Evolutionary conservation across 345 rosid species (phyloP).

Genomic region (Gossypium stocksii): DNA sequence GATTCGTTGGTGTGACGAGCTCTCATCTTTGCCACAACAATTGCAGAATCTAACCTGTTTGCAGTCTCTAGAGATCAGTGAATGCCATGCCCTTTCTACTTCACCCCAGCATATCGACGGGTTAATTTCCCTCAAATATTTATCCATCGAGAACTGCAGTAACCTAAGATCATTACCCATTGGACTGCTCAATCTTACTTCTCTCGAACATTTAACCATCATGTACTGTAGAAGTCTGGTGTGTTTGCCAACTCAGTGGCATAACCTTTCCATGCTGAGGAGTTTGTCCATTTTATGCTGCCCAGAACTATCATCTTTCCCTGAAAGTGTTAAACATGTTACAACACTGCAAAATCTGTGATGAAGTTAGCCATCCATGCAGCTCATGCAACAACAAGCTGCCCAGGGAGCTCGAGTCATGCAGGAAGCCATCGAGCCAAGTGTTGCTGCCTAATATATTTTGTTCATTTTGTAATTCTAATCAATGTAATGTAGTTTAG

Average conservation of each 20-base stretch:
- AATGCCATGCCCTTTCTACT: conserved; percentile 13
- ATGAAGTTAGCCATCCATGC: too few relatives aligned
- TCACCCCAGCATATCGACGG: conserved; percentile 8
- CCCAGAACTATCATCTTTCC: conserved; percentile 12
- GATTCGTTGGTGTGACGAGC: conserved; percentile 19
- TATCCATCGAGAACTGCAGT: conserved; percentile 23
- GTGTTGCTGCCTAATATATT: too few relatives aligned
- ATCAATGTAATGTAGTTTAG: too few relatives aligned
- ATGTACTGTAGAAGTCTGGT: conserved; percentile 20
- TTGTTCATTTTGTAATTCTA: too few relatives aligned
- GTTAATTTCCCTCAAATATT: conserved; percentile 7
- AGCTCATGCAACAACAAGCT: too few relatives aligned
- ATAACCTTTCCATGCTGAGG: conserved; percentile 5
- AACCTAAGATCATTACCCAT: conserved; percentile 6
- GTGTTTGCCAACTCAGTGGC: conserved; percentile 1
- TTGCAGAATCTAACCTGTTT: conserved; percentile 9
- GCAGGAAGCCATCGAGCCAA: too few relatives aligned
- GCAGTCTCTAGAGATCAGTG: conserved; percentile 14
- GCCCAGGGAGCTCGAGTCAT: too few relatives aligned
- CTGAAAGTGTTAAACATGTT: conserved; percentile 3
- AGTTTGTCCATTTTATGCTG: conserved; percentile 19
- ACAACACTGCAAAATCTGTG: conserved; percentile 4
- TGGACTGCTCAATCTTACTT: conserved; percentile 6
- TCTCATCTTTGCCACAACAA: conserved; percentile 6
- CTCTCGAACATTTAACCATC: conserved; percentile 16